These are phyloP conservation scores for Kernera saxatilis DNA, from an alignment of 345 rosid genomes.

Conservation along the genomic window DNA sequence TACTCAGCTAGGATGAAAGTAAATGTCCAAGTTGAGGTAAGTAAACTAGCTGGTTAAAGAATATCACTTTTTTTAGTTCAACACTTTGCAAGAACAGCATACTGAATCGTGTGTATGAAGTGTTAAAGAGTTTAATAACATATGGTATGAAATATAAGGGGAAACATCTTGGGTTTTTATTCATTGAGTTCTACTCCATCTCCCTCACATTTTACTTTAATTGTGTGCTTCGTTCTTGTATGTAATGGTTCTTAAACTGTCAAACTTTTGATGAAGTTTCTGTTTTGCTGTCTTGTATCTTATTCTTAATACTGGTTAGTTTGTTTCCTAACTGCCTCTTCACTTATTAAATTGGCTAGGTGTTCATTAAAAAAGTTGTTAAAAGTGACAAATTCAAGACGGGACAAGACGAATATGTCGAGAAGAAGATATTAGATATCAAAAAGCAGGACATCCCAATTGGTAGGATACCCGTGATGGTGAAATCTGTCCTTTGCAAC, in stretches of 20 bases:
- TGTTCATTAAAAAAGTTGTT: constrained; percentile 41
- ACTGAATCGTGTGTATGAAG: not conserved
- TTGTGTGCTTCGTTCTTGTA: not conserved
- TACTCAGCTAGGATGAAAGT: constrained; percentile 71
- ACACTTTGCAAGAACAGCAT: not conserved
- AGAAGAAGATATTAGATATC: constrained; percentile 31
- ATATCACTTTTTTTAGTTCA: not conserved
- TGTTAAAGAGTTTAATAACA: not conserved
- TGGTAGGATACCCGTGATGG: constrained; percentile 92
- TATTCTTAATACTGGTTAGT: not conserved
- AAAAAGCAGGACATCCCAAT: constrained; percentile 48
- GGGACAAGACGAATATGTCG: constrained; percentile 49
- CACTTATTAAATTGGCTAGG: constrained; percentile 37
- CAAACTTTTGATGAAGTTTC: not conserved
- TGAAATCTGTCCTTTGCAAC: constrained; percentile 74
- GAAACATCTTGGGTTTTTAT: not conserved
- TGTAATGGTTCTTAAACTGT: not conserved
- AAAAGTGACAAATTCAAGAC: constrained; percentile 82
- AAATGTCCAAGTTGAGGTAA: constrained; percentile 64
- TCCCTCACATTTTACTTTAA: not conserved
- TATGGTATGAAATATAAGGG: not conserved
- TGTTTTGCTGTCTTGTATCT: constrained; percentile 10
- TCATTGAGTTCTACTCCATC: not conserved
- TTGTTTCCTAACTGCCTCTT: constrained; percentile 6
- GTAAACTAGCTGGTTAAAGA: not conserved